Percentiles rank a stretch among this genome's conserved stretches.
phyloP scores from a whole-genome alignment of 441 rosid species.

The Corymbia citriodora region DNA sequence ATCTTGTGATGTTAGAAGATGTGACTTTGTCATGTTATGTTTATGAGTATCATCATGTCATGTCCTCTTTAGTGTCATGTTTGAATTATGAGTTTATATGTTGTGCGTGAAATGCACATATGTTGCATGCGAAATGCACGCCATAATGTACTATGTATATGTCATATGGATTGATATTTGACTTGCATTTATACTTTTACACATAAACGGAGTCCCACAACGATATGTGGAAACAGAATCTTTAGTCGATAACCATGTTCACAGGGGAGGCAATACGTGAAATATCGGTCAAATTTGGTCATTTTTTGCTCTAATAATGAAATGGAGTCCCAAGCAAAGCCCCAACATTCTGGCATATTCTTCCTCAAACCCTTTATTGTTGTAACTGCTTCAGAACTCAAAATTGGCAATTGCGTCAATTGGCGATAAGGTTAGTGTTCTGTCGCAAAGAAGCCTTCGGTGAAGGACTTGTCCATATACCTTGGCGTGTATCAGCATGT shows the following conservation, averaged over 20 bases:
- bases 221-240: no score
- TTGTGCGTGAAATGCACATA: neutral
- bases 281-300: neutral
- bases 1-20: neutral
- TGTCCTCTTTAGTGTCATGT: neutral
- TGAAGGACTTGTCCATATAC: neutral
- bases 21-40: neutral
- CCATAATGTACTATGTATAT: no score
- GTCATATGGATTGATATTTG: no score
- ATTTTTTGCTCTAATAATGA: neutral
- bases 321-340: neutral
- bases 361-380: no score
- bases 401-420: neutral
- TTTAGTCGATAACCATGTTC: no score
- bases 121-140: neutral
- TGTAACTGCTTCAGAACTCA: no score
- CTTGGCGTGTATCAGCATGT: neutral
- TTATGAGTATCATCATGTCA: neutral
- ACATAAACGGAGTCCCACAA: no score
- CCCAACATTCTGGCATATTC: neutral
- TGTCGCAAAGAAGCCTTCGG: neutral
- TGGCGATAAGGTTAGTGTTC: neutral
- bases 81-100: neutral
- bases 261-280: neutral
- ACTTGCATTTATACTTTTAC: no score